These are phyloP conservation scores for Globisporangium megalacanthum DNA, from an alignment of 352 stramenopile genomes.

Conservation along the genomic window DNA sequence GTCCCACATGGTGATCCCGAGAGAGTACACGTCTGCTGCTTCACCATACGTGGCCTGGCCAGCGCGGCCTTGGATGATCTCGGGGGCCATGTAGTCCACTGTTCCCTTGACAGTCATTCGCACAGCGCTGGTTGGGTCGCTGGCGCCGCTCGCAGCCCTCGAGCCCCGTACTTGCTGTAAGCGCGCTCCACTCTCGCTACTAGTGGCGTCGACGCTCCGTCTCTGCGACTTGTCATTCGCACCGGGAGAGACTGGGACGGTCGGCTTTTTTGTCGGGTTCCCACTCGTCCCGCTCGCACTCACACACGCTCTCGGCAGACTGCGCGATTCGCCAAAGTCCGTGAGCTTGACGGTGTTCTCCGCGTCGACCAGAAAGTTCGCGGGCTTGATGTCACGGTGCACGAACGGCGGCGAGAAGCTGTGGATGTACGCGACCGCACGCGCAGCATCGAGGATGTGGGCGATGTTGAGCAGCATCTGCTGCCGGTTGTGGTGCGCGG, in stretches of 20 bases:
- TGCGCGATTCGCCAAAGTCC: constrained; percentile 63
- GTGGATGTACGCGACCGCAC: constrained; percentile 68
- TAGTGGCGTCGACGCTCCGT: too few relatives aligned
- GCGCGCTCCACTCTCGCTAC: constrained; percentile 14
- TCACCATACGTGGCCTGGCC: constrained; percentile 51
- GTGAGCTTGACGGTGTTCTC: constrained; percentile 57
- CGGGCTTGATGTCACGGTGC: constrained; percentile 72
- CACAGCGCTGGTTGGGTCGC: neutral
- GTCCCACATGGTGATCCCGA: constrained; percentile 75
- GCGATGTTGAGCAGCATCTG: constrained; percentile 53
- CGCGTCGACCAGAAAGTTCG: constrained; percentile 66
- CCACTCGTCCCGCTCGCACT: constrained; percentile 25
- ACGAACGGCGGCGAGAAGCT: constrained; percentile 69
- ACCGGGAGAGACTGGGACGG: too few relatives aligned
- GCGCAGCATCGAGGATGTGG: constrained; percentile 61
- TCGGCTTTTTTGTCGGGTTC: too few relatives aligned
- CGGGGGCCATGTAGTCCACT: constrained; percentile 75
- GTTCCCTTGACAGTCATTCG: constrained; percentile 63
- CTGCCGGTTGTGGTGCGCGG: constrained; percentile 36
- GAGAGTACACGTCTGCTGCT: constrained; percentile 64
- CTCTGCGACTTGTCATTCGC: too few relatives aligned
- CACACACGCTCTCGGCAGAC: constrained; percentile 28
- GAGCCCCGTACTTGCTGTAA: constrained; percentile 25
- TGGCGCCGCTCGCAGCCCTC: constrained; percentile 5
- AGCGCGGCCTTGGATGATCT: constrained; percentile 62